Conservation (phyloP, 345 rosid species). For the Arabis alpina region DNA sequence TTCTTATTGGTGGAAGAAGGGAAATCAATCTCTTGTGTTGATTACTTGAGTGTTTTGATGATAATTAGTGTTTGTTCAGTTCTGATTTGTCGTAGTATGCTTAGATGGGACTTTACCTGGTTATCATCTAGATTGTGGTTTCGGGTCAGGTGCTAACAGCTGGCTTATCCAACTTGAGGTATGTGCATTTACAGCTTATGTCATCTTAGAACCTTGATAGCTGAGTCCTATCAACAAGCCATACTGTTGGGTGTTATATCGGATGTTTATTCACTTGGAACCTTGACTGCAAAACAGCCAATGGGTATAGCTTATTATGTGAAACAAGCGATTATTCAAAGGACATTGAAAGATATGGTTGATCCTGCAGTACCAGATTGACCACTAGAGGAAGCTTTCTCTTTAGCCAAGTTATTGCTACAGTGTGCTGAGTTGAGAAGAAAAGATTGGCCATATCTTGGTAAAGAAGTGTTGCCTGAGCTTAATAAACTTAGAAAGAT, state of each 20-base stretch:
- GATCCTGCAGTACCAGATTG: conserved; percentile 78
- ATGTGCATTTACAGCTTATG: too few species aligned
- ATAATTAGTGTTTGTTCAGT: too few species aligned
- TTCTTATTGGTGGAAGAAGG: too few species aligned
- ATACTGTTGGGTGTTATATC: conserved; percentile 87
- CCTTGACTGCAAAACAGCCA: conserved; percentile 83
- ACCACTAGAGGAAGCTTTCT: conserved; percentile 70
- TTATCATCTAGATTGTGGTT: too few species aligned
- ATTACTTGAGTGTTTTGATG: too few species aligned
- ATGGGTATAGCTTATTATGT: conserved; percentile 78
- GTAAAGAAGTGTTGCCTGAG: conserved; percentile 65
- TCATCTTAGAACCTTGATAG: too few species aligned
- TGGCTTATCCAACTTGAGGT: too few species aligned
- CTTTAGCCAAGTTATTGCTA: conserved; percentile 61
- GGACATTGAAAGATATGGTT: conserved; percentile 55
- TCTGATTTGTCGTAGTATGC: too few species aligned
- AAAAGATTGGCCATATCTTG: conserved; percentile 92
- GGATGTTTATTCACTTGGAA: conserved; percentile 78
- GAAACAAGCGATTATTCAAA: conserved; percentile 63
- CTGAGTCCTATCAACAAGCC: conserved; percentile 46
- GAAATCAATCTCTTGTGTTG: too few species aligned
- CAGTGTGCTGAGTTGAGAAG: conserved; percentile 85
- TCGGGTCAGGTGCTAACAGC: too few species aligned
- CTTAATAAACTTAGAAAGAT: conserved; percentile 63
- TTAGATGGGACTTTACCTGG: too few species aligned